These are phyloP conservation scores for Epithemia pelagica DNA, from an alignment of 108 stramenopile genomes.

Conservation along the genomic window DNA sequence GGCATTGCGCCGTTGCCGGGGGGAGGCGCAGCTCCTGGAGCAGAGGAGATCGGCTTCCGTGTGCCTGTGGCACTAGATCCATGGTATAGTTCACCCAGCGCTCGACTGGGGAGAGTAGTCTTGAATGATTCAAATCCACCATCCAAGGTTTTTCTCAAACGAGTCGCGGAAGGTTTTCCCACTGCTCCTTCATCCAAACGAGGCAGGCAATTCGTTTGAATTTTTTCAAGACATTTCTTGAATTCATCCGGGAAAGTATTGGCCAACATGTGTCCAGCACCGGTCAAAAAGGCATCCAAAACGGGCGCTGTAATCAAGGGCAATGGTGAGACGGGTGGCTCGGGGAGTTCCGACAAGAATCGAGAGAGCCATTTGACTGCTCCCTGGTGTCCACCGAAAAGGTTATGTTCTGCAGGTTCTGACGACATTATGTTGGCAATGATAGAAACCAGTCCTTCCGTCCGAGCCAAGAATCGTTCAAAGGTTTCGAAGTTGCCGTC, in stretches of 20 bases:
- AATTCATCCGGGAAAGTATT: constrained; percentile 52
- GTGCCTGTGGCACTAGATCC: constrained; percentile 3
- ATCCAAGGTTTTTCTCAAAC: constrained; percentile 57
- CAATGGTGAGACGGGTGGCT: constrained; percentile 44
- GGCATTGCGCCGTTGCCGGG: not conserved
- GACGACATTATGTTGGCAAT: constrained; percentile 74
- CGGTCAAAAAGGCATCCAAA: constrained; percentile 74
- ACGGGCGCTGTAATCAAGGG: constrained; percentile 77
- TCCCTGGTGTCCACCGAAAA: constrained; percentile 67
- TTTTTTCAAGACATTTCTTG: constrained; percentile 28
- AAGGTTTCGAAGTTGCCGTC: constrained; percentile 77
- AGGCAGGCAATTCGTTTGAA: constrained; percentile 40
- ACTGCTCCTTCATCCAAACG: constrained; percentile 68
- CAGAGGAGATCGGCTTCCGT: not conserved
- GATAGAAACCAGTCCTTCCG: constrained; percentile 76
- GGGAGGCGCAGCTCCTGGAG: not conserved
- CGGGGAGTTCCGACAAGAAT: constrained; percentile 62
- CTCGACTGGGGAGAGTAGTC: constrained; percentile 47
- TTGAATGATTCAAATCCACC: constrained; percentile 52
- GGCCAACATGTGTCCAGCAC: constrained; percentile 82
- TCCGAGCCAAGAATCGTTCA: constrained; percentile 68
- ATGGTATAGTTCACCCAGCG: constrained; percentile 52
- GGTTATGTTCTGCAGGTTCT: constrained; percentile 41
- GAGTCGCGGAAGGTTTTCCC: constrained; percentile 69
- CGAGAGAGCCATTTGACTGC: constrained; percentile 69